phyloP scores from a whole-genome alignment of 225 moss, liverwort and hornwort genomes.

The Straminergon stramineum region DNA sequence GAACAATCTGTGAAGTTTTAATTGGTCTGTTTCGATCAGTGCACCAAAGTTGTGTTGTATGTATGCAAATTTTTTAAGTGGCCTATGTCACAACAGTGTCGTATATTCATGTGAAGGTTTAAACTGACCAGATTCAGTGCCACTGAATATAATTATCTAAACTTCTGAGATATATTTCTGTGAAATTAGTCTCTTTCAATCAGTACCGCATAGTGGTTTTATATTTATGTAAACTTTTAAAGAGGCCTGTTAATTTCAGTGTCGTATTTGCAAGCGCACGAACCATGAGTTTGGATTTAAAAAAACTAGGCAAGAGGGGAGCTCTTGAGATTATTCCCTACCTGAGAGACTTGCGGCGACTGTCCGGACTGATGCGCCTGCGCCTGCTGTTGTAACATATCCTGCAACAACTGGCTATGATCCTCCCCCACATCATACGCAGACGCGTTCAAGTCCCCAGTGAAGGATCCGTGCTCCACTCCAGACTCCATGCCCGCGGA shows the following conservation, averaged over 20 bases:
- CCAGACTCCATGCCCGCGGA: constrained; percentile 10
- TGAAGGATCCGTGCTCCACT: constrained; percentile 31
- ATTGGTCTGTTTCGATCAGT: too few relatives aligned
- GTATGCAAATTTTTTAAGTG: background rate
- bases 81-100: background rate
- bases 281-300: background rate
- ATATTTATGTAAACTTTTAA: background rate
- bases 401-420: constrained; percentile 52
- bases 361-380: constrained; percentile 27
- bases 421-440: constrained; percentile 44
- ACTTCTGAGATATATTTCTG: background rate
- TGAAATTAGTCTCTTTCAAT: background rate
- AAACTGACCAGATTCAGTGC: background rate
- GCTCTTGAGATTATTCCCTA: background rate
- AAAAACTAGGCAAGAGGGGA: background rate
- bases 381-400: constrained; percentile 42
- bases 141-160: background rate
- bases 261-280: too few relatives aligned
- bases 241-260: background rate
- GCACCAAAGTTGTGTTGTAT: background rate
- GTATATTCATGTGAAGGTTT: background rate
- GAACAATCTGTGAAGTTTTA: background rate
- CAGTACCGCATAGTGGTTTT: background rate
- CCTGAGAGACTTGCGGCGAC: constrained; percentile 14
- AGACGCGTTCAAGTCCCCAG: constrained; percentile 37